Evolutionary conservation across 2,329 filamentous ascomycete species (phyloP).

Genomic region (Hypoxylon sp.): DNA sequence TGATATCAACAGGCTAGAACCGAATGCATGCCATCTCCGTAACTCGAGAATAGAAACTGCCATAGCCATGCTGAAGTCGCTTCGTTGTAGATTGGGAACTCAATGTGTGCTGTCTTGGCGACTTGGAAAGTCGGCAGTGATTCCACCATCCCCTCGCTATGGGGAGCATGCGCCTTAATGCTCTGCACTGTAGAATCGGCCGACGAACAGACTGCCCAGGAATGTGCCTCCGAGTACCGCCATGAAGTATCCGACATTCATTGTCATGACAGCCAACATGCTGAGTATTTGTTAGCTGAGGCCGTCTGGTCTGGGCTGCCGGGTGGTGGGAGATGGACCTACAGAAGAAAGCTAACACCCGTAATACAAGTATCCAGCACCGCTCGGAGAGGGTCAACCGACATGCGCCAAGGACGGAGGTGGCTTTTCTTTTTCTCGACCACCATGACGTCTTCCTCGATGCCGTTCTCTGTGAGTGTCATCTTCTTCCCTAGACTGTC

Average conservation of each 20-base stretch:
- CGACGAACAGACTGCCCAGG: conserved; percentile 82
- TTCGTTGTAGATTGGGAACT: conserved; percentile 19
- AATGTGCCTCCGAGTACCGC: conserved; percentile 62
- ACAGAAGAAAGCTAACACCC: conserved; percentile 47
- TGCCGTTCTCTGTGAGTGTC: conserved; percentile 76
- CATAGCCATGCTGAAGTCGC: conserved; percentile 10
- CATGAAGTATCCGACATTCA: conserved; percentile 48
- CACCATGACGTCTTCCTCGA: conserved; percentile 82
- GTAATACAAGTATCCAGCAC: conserved; percentile 44
- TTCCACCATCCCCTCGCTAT: conserved; percentile 1
- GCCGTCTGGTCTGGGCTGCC: not conserved
- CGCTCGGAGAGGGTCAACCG: conserved; percentile 60
- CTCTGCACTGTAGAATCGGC: conserved; percentile 63
- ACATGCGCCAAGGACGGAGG: conserved; percentile 79
- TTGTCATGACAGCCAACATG: conserved; percentile 49
- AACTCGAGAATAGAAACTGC: conserved; percentile 10
- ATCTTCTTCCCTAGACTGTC: conserved; percentile 71
- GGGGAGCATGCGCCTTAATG: conserved; percentile 32
- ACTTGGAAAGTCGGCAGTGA: conserved; percentile 23
- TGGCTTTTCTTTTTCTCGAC: conserved; percentile 65
- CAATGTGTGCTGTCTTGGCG: conserved; percentile 27
- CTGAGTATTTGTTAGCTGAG: conserved; percentile 53
- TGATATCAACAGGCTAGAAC: conserved; percentile 36
- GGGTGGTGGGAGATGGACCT: conserved; percentile 36
- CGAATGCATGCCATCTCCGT: conserved; percentile 12